Conservation (phyloP, 192 early-diverging fungal genomes). For the Podila minutissima region DNA sequence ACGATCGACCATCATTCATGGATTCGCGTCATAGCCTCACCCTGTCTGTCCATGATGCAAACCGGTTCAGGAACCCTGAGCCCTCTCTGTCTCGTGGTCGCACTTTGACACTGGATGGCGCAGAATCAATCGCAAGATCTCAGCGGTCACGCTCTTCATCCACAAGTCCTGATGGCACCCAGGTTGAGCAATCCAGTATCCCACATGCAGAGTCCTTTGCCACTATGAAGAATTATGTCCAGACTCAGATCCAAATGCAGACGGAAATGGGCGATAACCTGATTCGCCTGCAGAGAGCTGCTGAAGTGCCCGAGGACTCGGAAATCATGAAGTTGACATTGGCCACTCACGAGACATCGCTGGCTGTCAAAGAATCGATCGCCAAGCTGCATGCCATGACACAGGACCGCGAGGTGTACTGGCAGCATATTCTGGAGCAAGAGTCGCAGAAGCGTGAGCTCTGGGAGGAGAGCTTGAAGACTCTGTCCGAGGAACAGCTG, state of each 20-base stretch:
- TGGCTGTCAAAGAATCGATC: conserved; percentile 36
- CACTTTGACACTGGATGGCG: conserved; percentile 1
- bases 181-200: conserved; percentile 3
- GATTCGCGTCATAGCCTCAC: conserved; percentile 31
- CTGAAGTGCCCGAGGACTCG: conserved; percentile 33
- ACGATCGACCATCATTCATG: conserved; percentile 49
- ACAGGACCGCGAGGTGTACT: conserved; percentile 56
- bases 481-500: conserved; percentile 54
- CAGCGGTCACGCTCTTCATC: conserved; percentile 44
- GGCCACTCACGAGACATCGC: conserved; percentile 29
- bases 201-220: conserved; percentile 58
- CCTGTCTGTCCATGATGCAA: conserved; percentile 9
- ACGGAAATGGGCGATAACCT: conserved; percentile 64
- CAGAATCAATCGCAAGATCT: background rate
- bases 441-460: conserved; percentile 58
- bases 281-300: conserved; percentile 36
- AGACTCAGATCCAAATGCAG: conserved; percentile 69
- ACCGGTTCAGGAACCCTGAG: conserved; percentile 6
- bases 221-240: conserved; percentile 59
- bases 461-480: conserved; percentile 58
- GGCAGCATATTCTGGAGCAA: conserved; percentile 53
- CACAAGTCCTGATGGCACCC: conserved; percentile 14
- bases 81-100: conserved; percentile 16
- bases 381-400: conserved; percentile 49
- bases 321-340: conserved; percentile 37